Percentiles rank a stretch among this genome's conserved stretches.
phyloP scores from a whole-genome alignment of 805 yeast species.

The Lipomyces orientalis region DNA sequence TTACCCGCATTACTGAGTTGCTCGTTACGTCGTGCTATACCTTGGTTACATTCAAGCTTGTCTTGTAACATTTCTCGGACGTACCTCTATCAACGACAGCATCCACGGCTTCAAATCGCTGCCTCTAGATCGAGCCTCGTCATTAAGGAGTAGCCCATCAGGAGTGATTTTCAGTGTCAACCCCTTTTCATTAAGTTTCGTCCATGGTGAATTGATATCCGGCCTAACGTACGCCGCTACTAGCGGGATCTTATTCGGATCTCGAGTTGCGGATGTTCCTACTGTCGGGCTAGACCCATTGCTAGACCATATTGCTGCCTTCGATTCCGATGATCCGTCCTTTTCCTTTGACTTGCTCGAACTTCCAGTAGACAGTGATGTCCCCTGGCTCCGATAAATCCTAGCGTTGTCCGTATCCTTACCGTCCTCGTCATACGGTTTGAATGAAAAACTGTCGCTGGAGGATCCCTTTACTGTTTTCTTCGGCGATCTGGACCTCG shows the following conservation, averaged over 20 bases:
- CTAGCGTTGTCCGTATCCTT: background rate
- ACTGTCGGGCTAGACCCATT: background rate
- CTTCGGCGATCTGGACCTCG: background rate
- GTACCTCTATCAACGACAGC: constrained; percentile 28
- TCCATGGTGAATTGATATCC: constrained; percentile 13
- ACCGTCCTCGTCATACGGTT: constrained; percentile 11
- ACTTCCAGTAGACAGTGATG: background rate
- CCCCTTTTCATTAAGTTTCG: constrained; percentile 18
- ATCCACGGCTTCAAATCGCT: constrained; percentile 34
- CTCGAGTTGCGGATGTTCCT: constrained; percentile 12
- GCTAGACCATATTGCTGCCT: background rate
- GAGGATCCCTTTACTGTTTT: background rate
- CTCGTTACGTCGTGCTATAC: constrained; percentile 24
- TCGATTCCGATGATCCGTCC: background rate
- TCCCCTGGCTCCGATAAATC: background rate
- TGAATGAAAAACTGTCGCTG: background rate
- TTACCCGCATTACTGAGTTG: constrained; percentile 27
- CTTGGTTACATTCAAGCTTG: background rate
- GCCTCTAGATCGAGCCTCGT: constrained; percentile 25
- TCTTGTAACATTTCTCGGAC: background rate
- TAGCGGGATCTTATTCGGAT: constrained; percentile 27
- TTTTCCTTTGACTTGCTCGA: background rate
- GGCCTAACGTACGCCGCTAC: constrained; percentile 30
- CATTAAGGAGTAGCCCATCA: constrained; percentile 27
- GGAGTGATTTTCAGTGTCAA: constrained; percentile 23